These are phyloP conservation scores for Coix lacrymajobi DNA, from an alignment of 176 grass and related monocot genomes.

Conservation along the genomic window DNA sequence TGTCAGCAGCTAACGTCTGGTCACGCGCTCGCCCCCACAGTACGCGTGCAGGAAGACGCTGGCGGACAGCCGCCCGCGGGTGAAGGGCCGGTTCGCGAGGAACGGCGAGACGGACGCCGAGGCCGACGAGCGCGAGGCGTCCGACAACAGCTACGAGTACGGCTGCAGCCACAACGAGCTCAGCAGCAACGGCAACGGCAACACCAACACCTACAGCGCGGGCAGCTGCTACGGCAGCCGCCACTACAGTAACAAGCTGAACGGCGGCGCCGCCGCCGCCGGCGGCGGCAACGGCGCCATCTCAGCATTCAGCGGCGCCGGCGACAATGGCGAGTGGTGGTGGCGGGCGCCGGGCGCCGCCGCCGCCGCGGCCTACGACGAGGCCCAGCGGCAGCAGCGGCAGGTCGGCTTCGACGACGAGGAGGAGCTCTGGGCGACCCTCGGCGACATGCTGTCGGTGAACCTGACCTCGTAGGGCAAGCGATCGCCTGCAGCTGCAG, in stretches of 20 bases:
- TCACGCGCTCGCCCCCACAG: constrained; percentile 13
- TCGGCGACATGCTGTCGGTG: constrained; percentile 54
- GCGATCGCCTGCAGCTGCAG: neutral
- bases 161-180: constrained; percentile 35
- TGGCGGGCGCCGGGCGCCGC: constrained; percentile 30
- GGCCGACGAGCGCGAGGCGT: constrained; percentile 53
- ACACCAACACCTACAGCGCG: neutral
- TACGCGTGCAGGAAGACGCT: constrained; percentile 96
- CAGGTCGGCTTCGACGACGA: constrained; percentile 46
- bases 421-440: constrained; percentile 61
- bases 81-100: constrained; percentile 81
- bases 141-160: constrained; percentile 38
- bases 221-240: constrained; percentile 19
- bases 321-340: constrained; percentile 66
- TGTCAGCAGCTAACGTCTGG: neutral
- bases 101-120: constrained; percentile 69
- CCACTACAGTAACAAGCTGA: neutral
- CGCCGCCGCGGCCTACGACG: constrained; percentile 4
- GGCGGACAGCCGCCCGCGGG: constrained; percentile 82
- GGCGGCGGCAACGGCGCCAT: neutral
- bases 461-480: constrained; percentile 42
- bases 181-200: neutral
- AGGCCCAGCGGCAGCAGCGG: constrained; percentile 17
- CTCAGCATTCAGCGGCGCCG: neutral
- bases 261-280: neutral